These are phyloP conservation scores for Fusarium hainanense DNA, from an alignment of 2,329 filamentous ascomycete species.

Conservation along the genomic window DNA sequence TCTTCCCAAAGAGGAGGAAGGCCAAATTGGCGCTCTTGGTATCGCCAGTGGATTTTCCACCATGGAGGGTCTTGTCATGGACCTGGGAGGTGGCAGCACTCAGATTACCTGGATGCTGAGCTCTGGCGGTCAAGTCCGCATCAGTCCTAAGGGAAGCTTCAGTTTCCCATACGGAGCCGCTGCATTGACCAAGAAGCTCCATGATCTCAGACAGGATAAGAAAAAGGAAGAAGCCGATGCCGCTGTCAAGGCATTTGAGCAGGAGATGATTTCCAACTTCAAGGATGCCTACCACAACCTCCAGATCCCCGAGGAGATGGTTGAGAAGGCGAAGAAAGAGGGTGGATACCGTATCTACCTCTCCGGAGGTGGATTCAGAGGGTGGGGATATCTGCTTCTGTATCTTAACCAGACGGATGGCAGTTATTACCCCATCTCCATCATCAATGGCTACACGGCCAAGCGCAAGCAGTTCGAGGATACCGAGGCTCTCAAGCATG, in stretches of 20 bases:
- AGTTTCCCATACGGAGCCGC: conserved; percentile 78
- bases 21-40: conserved; percentile 72
- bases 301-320: conserved; percentile 63
- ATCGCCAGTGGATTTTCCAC: conserved; percentile 71
- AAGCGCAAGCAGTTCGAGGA: conserved; percentile 62
- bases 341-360: conserved; percentile 71
- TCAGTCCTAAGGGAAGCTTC: conserved; percentile 66
- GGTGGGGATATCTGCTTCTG: conserved; percentile 75
- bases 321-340: conserved; percentile 54
- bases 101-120: conserved; percentile 75
- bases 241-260: conserved; percentile 57
- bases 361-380: conserved; percentile 76
- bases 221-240: conserved; percentile 54
- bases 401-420: conserved; percentile 68
- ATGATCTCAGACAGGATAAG: conserved; percentile 54
- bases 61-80: conserved; percentile 76
- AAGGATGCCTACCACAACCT: conserved; percentile 63
- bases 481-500: conserved; percentile 54
- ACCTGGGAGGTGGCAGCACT: conserved; percentile 75
- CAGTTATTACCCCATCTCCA: conserved; percentile 73
- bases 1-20: conserved; percentile 74
- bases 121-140: conserved; percentile 59
- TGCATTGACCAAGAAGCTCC: conserved; percentile 68
- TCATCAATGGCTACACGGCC: conserved; percentile 76
- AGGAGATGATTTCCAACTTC: conserved; percentile 65